Evolutionary conservation across 177 flowering plant genomes (phyloP).

Genomic region (Vitis hybrid): DNA sequence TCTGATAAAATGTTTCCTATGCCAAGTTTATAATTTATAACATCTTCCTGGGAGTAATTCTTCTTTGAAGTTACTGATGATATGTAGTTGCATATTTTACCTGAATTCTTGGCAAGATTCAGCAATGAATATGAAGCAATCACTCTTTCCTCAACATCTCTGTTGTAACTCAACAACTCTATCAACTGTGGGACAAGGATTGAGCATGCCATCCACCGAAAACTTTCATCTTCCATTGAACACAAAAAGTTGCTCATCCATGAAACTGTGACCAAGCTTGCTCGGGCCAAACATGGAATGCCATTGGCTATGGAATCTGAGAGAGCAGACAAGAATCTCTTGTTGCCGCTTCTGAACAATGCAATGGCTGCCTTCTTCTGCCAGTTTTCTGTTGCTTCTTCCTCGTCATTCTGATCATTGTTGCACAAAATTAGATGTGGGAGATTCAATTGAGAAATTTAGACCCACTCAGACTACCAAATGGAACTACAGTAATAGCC

Average conservation of each 20-base stretch:
- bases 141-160: conserved; percentile 47
- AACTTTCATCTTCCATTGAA: conserved; percentile 25
- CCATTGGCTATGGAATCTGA: conserved; percentile 45
- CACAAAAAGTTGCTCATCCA: conserved; percentile 53
- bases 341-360: conserved; percentile 46
- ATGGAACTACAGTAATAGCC: neutral
- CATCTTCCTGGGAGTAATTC: too few species aligned
- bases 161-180: conserved; percentile 36
- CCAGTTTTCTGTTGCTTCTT: conserved; percentile 46
- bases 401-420: conserved; percentile 53
- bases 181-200: conserved; percentile 40
- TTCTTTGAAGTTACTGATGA: too few species aligned
- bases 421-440: neutral
- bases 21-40: too few species aligned
- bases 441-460: too few species aligned
- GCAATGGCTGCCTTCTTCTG: conserved; percentile 39
- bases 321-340: conserved; percentile 49
- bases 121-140: conserved; percentile 55
- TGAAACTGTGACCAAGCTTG: conserved; percentile 57
- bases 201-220: conserved; percentile 39
- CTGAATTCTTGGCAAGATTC: conserved; percentile 44
- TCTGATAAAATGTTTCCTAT: too few species aligned
- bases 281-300: conserved; percentile 49
- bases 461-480: neutral
- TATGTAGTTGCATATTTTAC: conserved; percentile 17